Evolutionary conservation across 2,329 filamentous ascomycete species (phyloP), one percentile per base, ranked within the genome.

Genomic region (Trichoderma sp.): DNA sequence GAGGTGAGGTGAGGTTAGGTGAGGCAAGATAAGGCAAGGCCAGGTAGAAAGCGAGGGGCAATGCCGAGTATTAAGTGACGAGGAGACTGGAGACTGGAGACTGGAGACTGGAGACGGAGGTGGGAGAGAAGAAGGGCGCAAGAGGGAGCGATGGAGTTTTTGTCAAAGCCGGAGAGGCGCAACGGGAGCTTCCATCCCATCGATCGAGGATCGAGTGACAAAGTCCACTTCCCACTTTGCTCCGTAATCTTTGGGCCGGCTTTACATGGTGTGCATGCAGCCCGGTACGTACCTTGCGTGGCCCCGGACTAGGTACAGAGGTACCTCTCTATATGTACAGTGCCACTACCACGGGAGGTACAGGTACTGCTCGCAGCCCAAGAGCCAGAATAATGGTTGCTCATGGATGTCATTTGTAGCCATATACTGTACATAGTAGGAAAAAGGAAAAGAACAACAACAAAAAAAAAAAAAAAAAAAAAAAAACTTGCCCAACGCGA

Each of bases 151-250:
- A 76, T 74, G 68, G 73, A 72, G 71, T 73, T 76, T 71, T 71
- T 72, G 70, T 71, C 70, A 72, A 74, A 72, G 72, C 70, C 72
- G 69, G 74, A 71, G 70, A 73, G 71, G 73, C 74, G 72, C 73
- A 58, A 72, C 74, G 75, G 72, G 71, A 73, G 71, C 76, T 69
- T 69, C 67, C 75, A 57, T 57, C 53, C 53, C 61, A 70, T 76
- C 73, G 76, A 78, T 78, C 76, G 76, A 77, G 74, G 73, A 78
- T 78, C 76, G 76, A 77, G 67, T 68, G 15, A 34, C 54, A 56
- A 68, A 67, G 57, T 63, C 60, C 68, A 67, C 67, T 22, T 45
- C 50, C 67, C 39, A 57, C 35, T 56, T 71, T 60, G 48, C 65
- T 54, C 52, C 27, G 58, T 61, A 61, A 59, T 39, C 25, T 37